A percentile compares a stretch with the other conserved stretches of the same genome.
Conservation (phyloP, 2,329 filamentous ascomycete species). For the Fusarium verticillioides region DNA sequence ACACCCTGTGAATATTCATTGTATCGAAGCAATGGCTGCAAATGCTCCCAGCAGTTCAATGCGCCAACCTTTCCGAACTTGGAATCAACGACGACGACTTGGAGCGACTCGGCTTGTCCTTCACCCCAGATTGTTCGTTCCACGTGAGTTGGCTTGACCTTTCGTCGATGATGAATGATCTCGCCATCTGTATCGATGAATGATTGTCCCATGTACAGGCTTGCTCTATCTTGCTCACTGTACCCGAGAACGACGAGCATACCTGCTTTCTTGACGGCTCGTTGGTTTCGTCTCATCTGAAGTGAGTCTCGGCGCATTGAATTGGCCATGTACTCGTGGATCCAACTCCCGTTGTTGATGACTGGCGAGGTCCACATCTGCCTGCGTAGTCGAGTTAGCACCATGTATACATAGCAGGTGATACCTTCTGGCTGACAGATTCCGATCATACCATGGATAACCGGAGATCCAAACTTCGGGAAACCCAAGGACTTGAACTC, state of each 20-base stretch:
- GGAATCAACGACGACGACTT: background rate
- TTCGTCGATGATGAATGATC: background rate
- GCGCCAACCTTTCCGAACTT: background rate
- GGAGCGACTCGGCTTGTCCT: background rate
- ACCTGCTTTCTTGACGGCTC: background rate
- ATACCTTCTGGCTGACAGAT: background rate
- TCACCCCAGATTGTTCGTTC: slow-evolving; percentile 1
- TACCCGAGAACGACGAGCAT: background rate
- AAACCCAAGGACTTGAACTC: slow-evolving; percentile 1
- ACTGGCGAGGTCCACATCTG: background rate
- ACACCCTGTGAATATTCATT: slow-evolving; percentile 3
- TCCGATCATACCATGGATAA: background rate
- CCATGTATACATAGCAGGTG: accelerated
- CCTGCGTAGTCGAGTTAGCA: background rate
- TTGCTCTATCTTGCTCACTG: background rate
- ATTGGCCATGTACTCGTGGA: slow-evolving; percentile 3
- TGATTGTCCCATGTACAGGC: background rate
- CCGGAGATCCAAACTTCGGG: slow-evolving; percentile 5
- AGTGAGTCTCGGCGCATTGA: background rate
- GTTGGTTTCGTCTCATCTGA: background rate
- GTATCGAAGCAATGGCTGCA: background rate
- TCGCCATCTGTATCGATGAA: background rate
- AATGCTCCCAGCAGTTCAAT: slow-evolving; percentile 1
- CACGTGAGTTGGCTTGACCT: background rate
- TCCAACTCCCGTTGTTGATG: background rate